Evolutionary conservation across 176 grass and related monocot species (phyloP).

Genomic region (Calamus simplicifolius): DNA sequence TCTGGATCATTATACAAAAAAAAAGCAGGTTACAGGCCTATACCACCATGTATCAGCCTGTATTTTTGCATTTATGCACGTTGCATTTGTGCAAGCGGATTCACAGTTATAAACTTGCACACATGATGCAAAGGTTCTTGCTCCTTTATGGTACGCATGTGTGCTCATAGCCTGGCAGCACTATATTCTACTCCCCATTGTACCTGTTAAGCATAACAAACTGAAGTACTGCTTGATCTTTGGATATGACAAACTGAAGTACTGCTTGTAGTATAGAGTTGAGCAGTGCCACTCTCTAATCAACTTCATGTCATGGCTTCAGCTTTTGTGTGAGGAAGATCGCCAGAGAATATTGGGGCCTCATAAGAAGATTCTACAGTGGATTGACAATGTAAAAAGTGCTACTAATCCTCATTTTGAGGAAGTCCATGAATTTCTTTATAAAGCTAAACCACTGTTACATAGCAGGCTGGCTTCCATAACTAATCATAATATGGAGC

Average conservation of each 20-base stretch:
- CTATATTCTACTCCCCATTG: too few relatives aligned
- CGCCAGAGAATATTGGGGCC: constrained; percentile 39
- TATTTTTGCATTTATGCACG: too few relatives aligned
- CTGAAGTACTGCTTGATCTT: background rate
- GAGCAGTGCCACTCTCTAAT: background rate
- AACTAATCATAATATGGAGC: background rate
- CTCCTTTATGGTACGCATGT: too few relatives aligned
- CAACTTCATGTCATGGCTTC: constrained; percentile 7
- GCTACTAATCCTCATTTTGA: constrained; percentile 76
- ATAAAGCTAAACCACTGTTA: constrained; percentile 34
- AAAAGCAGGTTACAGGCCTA: too few relatives aligned
- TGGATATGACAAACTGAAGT: background rate
- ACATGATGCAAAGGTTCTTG: too few relatives aligned
- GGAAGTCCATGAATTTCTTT: constrained; percentile 39
- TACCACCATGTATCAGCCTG: too few relatives aligned
- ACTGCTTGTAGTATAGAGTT: background rate
- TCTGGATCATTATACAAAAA: too few relatives aligned
- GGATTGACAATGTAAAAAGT: constrained; percentile 83
- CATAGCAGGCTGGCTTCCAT: constrained; percentile 4
- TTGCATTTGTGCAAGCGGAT: too few relatives aligned
- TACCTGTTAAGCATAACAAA: too few relatives aligned
- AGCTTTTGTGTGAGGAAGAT: constrained; percentile 42
- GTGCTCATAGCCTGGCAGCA: too few relatives aligned
- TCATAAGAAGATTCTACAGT: constrained; percentile 42
- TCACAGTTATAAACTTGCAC: too few relatives aligned